Conservation (phyloP, 2,329 filamentous ascomycete genomes). For the Colletotrichum theobromicola region DNA sequence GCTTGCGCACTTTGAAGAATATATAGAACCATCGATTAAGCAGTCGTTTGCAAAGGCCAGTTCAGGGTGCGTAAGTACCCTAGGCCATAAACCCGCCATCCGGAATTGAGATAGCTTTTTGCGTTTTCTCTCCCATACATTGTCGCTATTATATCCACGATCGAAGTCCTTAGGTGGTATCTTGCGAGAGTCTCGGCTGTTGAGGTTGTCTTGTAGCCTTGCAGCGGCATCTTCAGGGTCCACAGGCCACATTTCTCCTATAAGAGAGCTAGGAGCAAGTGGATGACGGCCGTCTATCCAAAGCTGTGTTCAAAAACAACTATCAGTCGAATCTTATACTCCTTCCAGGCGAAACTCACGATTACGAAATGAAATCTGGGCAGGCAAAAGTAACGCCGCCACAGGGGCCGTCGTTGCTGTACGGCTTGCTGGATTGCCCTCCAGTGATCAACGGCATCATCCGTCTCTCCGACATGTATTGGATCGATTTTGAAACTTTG, state of each 20-base stretch:
- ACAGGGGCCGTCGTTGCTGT: not conserved
- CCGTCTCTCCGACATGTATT: not conserved
- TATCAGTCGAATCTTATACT: not conserved
- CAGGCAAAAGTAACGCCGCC: not conserved
- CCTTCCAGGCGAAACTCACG: not conserved
- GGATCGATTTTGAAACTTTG: not conserved
- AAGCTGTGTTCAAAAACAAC: not conserved
- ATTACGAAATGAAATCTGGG: not conserved
- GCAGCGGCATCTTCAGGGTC: not conserved
- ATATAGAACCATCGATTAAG: not conserved
- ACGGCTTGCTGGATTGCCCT: not conserved
- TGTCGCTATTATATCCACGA: not conserved
- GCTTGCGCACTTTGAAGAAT: not conserved
- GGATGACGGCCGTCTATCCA: not conserved
- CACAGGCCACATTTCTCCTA: not conserved
- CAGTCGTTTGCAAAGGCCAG: not conserved
- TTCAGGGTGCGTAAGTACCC: not conserved
- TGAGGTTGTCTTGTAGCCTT: accelerated
- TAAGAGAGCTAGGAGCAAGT: not conserved
- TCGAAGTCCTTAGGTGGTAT: not conserved
- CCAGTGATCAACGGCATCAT: not conserved
- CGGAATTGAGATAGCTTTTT: not conserved
- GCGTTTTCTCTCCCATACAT: not conserved
- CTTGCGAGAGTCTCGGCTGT: too few species aligned
- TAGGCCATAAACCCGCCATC: not conserved